A percentile compares a stretch with the other conserved stretches of the same genome.
phyloP scores from a whole-genome alignment of 2,329 filamentous ascomycete species.

The Pyrenophora seminiperda region DNA sequence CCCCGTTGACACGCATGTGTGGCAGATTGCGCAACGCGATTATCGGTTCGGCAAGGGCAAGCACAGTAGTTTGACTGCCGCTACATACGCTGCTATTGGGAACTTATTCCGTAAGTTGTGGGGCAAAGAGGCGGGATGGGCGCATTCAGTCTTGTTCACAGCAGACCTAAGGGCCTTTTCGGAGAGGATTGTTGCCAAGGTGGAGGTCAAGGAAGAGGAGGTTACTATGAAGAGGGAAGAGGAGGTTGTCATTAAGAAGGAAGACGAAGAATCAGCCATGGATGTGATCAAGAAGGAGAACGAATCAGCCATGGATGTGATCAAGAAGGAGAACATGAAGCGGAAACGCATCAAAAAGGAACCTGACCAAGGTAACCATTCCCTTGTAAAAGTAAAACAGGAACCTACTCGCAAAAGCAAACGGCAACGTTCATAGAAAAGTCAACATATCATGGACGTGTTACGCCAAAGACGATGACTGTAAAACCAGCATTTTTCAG shows the following conservation, averaged over 20 bases:
- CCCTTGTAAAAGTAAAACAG: conserved; percentile 48
- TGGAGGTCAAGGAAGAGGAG: conserved; percentile 55
- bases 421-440: conserved; percentile 7
- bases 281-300: conserved; percentile 42
- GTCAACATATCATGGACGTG: no score
- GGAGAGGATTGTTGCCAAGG: conserved; percentile 61
- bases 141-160: conserved; percentile 94
- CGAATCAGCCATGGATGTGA: conserved; percentile 11
- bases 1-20: conserved; percentile 95
- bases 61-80: conserved; percentile 83
- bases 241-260: conserved; percentile 34
- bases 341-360: no score
- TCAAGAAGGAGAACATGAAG: conserved; percentile 50
- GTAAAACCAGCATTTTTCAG: no score
- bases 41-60: conserved; percentile 89
- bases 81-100: conserved; percentile 85
- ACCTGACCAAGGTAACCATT: no score
- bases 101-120: conserved; percentile 88
- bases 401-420: conserved; percentile 43
- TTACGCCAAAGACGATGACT: no score
- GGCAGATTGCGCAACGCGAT: conserved; percentile 96
- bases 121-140: conserved; percentile 95
- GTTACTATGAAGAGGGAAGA: conserved; percentile 39
- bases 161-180: conserved; percentile 88
- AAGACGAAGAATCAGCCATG: conserved; percentile 11